Evolutionary conservation across 805 yeast species (phyloP), one percentile per base, ranked within the genome.

Genomic region (Nakazawaea ambrosiae): DNA sequence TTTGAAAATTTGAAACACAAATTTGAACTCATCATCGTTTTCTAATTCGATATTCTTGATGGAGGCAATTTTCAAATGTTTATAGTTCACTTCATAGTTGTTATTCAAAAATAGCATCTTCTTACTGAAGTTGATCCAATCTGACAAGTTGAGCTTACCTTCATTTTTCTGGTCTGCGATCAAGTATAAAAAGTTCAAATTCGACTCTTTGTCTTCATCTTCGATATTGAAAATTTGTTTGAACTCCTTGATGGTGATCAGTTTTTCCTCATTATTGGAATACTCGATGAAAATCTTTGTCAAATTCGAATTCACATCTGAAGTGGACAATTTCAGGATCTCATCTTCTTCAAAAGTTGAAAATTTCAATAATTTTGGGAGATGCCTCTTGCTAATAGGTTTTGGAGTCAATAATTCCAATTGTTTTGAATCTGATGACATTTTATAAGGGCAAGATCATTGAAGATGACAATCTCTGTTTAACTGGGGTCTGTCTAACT

Each of bases 61-160:
- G 10, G 38, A 34, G 3, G 38, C 42, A 12, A 39, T 29, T 23
- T 30, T 34, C 19, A 34, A 33, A 9, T 34, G 34, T n/a, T 34
- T 39, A 12, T 39, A 34, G 18, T 36, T 36, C 20, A 27, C 20
- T 16, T 42, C 42, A 37, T 68, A 61, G 39, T 65, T 57, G 39
- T 72, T 66, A 44, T 67, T 68, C 37, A 76, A 58, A 31, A 71
- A 47, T 4, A 57, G 23, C 6, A 73, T 58, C 24, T 67, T 68
- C 43, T 70, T 66, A 49, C 83, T 78, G 54, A 90, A 84, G 30
- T 70, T 69, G 35, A 74, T 61, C 82, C 95, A 90, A 54, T 90
- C 96, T 19, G 65, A 56, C 34, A 78, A 64, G 20, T 74, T 68
- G 34, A 86, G 66, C 42, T 68, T 78, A 6, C 96, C 97, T 46